phyloP scores from a whole-genome alignment of 176 grass and related monocot species.

The Musa beccarii region DNA sequence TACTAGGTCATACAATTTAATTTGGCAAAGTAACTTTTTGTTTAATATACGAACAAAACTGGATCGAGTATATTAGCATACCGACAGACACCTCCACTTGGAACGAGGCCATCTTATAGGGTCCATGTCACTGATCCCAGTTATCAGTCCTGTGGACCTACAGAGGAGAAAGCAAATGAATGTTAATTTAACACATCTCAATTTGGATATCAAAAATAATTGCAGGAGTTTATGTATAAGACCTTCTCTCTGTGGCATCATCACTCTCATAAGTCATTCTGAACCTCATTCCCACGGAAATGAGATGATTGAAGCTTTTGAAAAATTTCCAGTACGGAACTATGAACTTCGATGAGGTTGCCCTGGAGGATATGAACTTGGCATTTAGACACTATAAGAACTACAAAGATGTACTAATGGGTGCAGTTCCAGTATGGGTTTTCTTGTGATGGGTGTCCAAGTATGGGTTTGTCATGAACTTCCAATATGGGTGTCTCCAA shows the following conservation, averaged over 20 bases:
- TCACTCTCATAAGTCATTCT: constrained; percentile 70
- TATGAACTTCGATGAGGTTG: constrained; percentile 59
- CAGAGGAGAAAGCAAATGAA: constrained; percentile 11
- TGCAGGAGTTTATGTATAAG: neutral
- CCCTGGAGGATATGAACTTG: constrained; percentile 36
- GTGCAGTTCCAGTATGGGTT: too few relatives aligned
- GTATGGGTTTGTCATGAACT: too few relatives aligned
- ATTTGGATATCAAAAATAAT: constrained; percentile 7
- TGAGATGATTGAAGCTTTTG: constrained; percentile 49
- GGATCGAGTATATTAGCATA: constrained; percentile 22
- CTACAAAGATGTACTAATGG: too few relatives aligned
- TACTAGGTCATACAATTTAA: neutral
- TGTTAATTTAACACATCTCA: neutral
- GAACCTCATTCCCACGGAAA: constrained; percentile 68
- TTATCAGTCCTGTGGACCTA: constrained; percentile 68
- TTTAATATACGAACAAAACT: neutral
- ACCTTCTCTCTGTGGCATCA: constrained; percentile 74
- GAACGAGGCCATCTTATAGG: constrained; percentile 69
- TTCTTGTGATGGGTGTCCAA: too few relatives aligned
- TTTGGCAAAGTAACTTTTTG: neutral
- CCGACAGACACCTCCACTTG: constrained; percentile 88
- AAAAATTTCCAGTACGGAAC: constrained; percentile 76
- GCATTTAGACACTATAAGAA: constrained; percentile 1
- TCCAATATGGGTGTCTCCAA: too few relatives aligned
- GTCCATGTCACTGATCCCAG: constrained; percentile 56